These are phyloP conservation scores for Starmerella stigmatis DNA, from an alignment of 805 yeast species.

Conservation along the genomic window DNA sequence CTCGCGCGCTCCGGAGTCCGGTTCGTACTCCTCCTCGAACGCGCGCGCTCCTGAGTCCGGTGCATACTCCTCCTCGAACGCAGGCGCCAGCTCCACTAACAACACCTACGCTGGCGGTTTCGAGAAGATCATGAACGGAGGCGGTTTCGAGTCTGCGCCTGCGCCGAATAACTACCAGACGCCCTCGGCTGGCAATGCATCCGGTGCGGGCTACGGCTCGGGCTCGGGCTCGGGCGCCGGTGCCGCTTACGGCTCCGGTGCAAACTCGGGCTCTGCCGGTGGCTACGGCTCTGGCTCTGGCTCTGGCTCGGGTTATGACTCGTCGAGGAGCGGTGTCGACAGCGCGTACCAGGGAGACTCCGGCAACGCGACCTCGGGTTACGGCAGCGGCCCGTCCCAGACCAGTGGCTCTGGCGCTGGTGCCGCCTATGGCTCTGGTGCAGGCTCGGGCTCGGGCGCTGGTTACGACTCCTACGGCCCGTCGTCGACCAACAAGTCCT, in stretches of 20 bases:
- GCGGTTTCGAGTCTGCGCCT: constrained; percentile 17
- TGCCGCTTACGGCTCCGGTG: background rate
- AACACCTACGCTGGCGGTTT: constrained; percentile 17
- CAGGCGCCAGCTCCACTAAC: background rate
- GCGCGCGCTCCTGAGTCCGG: background rate
- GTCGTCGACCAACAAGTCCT: background rate
- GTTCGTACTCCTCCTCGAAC: background rate
- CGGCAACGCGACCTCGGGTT: background rate
- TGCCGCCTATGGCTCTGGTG: constrained; percentile 23
- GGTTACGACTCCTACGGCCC: background rate
- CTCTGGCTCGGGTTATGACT: constrained; percentile 16
- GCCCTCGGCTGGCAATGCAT: constrained; percentile 13
- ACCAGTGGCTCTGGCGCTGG: background rate
- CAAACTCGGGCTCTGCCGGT: background rate
- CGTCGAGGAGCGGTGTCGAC: background rate
- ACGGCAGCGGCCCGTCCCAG: background rate
- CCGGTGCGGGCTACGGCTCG: constrained; percentile 16
- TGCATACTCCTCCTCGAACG: background rate
- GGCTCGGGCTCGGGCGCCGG: constrained; percentile 28
- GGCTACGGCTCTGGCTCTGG: no score
- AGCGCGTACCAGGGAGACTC: background rate
- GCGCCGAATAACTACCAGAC: constrained; percentile 11
- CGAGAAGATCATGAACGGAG: constrained; percentile 15
- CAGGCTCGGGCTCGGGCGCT: constrained; percentile 2
- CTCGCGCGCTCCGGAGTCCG: background rate